phyloP scores from a whole-genome alignment of 202 grass and related monocot genomes.

The Zizania palustris region DNA sequence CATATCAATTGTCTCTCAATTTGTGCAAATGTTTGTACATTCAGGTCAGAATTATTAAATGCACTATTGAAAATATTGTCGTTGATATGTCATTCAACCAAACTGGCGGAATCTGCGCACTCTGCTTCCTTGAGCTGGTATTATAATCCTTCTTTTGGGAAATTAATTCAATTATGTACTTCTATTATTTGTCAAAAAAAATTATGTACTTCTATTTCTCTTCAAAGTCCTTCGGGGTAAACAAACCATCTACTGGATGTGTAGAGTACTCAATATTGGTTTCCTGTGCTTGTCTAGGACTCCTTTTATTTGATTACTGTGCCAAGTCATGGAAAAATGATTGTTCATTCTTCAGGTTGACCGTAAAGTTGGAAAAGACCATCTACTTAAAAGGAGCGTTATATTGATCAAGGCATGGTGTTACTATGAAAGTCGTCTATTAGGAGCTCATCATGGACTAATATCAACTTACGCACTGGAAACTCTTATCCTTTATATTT shows the following conservation, averaged over 20 bases:
- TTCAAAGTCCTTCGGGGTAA: constrained; percentile 21
- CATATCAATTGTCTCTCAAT: constrained; percentile 36
- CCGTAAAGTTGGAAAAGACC: constrained; percentile 63
- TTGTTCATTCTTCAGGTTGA: constrained; percentile 62
- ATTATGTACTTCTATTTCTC: constrained; percentile 2
- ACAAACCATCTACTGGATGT: constrained; percentile 24
- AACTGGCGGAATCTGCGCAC: constrained; percentile 78
- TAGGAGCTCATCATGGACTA: constrained; percentile 93
- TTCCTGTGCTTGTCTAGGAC: constrained; percentile 30
- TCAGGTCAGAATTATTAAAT: constrained; percentile 95
- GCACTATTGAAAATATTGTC: constrained; percentile 80
- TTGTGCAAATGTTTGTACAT: constrained; percentile 25
- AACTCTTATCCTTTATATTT: constrained; percentile 75
- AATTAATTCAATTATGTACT: constrained; percentile 5
- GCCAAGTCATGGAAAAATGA: constrained; percentile 24
- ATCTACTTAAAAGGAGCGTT: constrained; percentile 92
- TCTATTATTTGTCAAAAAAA: no score
- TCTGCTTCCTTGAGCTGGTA: constrained; percentile 98
- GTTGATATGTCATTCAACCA: constrained; percentile 98
- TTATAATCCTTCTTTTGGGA: constrained; percentile 15
- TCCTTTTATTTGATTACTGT: constrained; percentile 36
- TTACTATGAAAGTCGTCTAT: constrained; percentile 94
- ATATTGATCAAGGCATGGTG: constrained; percentile 97
- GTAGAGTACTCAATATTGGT: constrained; percentile 30
- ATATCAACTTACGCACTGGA: constrained; percentile 97